A percentile compares a stretch with the other conserved stretches of the same genome.
phyloP scores from a whole-genome alignment of 345 rosid species.

The Erucastrum elatum region DNA sequence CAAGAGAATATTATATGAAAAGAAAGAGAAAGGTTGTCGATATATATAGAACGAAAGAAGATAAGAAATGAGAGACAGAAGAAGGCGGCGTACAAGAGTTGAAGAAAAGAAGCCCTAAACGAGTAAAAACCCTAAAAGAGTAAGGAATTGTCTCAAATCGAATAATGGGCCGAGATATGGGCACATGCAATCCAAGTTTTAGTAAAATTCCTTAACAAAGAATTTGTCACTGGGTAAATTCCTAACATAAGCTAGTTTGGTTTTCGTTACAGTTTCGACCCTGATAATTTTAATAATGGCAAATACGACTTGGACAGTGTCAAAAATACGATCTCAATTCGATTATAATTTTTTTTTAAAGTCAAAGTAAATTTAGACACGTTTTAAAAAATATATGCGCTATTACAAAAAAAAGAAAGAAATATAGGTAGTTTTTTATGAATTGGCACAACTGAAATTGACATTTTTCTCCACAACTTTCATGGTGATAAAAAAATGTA shows the following conservation, averaged over 20 bases:
- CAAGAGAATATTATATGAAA: too few relatives aligned
- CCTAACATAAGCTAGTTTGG: neutral
- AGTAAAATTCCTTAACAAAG: neutral
- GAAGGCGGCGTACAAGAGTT: neutral
- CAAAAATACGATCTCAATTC: too few relatives aligned
- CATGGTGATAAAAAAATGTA: neutral
- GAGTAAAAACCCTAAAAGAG: neutral
- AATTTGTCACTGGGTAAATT: too few relatives aligned
- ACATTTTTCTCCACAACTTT: too few relatives aligned
- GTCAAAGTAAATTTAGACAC: too few relatives aligned
- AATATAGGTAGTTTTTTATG: too few relatives aligned
- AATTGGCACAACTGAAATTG: too few relatives aligned
- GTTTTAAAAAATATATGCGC: too few relatives aligned
- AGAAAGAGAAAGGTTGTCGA: neutral
- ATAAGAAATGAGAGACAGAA: neutral
- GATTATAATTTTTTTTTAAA: too few relatives aligned
- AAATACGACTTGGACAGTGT: too few relatives aligned
- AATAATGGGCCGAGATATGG: neutral
- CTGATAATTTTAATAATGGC: too few relatives aligned
- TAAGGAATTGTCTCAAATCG: neutral
- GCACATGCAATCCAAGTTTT: neutral
- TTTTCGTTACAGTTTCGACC: neutral
- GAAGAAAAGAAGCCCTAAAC: neutral
- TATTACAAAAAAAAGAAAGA: too few relatives aligned
- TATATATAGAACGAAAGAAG: neutral